Base-by-base conservation (phyloP, 495 filamentous ascomycete genomes). In the Penicillium ucsense region DNA sequence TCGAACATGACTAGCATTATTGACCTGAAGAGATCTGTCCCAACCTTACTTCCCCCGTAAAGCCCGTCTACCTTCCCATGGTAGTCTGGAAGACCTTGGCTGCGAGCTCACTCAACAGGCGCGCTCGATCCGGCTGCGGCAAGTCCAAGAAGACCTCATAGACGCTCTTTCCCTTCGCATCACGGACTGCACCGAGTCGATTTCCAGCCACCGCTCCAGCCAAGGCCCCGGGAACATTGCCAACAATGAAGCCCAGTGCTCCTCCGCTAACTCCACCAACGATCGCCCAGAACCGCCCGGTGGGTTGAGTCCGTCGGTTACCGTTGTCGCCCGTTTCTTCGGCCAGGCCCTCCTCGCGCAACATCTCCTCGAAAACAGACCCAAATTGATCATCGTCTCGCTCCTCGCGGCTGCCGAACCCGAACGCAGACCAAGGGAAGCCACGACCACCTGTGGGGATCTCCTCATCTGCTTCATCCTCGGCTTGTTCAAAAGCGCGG, bases 311-410 rank as follows among this genome's bases (percentile, higher is more conserved):
- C 11, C 56, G 54, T 3, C 59, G 55, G 3, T 61, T 46, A 4
- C 46, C 44, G 11, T 52, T 63, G 9, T 66, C 57, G 11, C 47
- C 51, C 0, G 71, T 65, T 12, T 78, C 75, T 46, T 82, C 81
- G 0, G 84, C 83, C 65, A 97, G 76, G 0, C 91, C 92, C 61
- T 96, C 85, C 55, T 98, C 92, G 33, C 85, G 79, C 65, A 97
- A 67, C 92, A 98, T 98, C 75, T 98, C 92, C 73, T 98, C 94
- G 59, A 98, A 98, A 3, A 89, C 85, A 50, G 80, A 77, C 12
- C 83, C 88, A 61, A 97, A 98, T 66, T 97, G 92, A 49, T 82
- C 80, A 39, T 56, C 80, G 66, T 76, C 59, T n/a, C 76, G 73
- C 38, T 77, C 74, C 43, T 79, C 71, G 6, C 67, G 68, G 41